Base-by-base conservation (phyloP, 768 basidiomycete species). In the Strobilomyces dryophilus region DNA sequence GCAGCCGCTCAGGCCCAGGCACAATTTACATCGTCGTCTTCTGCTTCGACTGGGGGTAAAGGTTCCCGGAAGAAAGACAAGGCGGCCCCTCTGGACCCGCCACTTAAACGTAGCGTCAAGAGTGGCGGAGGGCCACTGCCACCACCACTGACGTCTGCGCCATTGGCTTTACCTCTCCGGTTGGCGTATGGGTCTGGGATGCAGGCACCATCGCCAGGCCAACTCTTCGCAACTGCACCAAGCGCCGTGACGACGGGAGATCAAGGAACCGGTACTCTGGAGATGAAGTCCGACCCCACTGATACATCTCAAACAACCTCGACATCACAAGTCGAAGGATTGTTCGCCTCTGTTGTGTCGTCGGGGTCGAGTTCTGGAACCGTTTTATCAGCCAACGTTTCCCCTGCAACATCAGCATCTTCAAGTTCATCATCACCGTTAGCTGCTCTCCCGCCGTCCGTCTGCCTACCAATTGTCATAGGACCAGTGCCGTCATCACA, bases 381-480 rank as follows among this genome's bases (percentile, higher is more conserved):
- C n/a, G 42, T 42, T 10, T 58, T 65, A 4, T 55, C 70, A 12
- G 29, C 45, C 24, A 49, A 58, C 26, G 42, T 60, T 47, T 47
- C 61, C 18, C 60, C 59, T 27, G 17, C 17, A 17, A 21, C 55
- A 43, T 29, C 54, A 10, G 21, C 54, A 31, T 48, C 62, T 26
- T 42, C 55, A 2, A 32, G 18, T 20, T 42, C 64, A 3, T 9
- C 51, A 11, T 61, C 70, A 26, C 56, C 66, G 12, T 66, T 72
- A 18, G 45, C 69, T 39, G 47, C 73, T 40, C 63, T 74, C 7
- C 62, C 67, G 1, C 61, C 70, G 20, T 65, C 69, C 50, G 85
- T 90, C 31, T 79, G 82, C 45, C 79, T 92, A 45, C 90, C 92
- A 9, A 91, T 93, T 54, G 68, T 89, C 35, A 75, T 94, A 40